Conservation (phyloP, 495 filamentous ascomycete species). For the Penicillium tannophilum region DNA sequence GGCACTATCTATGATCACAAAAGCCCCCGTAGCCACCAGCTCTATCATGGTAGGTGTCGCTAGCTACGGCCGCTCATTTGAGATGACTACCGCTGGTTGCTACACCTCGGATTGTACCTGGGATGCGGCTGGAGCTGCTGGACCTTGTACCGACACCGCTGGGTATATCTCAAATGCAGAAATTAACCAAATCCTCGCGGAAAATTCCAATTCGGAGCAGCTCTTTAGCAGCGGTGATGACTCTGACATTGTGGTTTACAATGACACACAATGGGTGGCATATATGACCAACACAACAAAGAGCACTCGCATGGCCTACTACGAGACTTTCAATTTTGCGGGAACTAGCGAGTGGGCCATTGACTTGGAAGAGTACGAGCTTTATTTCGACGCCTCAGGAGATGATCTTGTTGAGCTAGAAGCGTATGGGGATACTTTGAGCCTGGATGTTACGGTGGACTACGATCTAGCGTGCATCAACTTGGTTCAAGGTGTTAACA, state of each 20-base stretch:
- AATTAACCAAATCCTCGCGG: slow-evolving; percentile 11
- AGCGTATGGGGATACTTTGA: no score
- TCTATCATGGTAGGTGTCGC: slow-evolving; percentile 40
- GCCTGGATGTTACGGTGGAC: no score
- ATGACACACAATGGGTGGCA: slow-evolving; percentile 44
- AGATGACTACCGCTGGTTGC: slow-evolving; percentile 29
- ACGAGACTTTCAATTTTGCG: slow-evolving; percentile 29
- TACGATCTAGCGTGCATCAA: no score
- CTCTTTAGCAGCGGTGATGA: slow-evolving; percentile 16
- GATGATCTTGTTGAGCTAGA: no score
- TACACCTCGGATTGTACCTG: slow-evolving; percentile 10
- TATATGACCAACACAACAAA: slow-evolving; percentile 42
- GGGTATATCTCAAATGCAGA: slow-evolving; percentile 31
- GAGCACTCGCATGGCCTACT: slow-evolving; percentile 17
- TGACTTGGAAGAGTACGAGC: no score
- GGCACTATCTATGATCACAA: slow-evolving; percentile 45
- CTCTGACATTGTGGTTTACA: slow-evolving; percentile 46
- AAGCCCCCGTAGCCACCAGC: slow-evolving; percentile 37
- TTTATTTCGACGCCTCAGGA: no score
- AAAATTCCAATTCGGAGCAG: background rate
- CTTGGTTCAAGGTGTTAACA: no score
- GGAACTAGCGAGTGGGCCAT: slow-evolving; percentile 47
- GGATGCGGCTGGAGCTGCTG: slow-evolving; percentile 1
- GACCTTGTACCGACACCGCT: slow-evolving; percentile 25
- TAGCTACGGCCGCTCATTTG: slow-evolving; percentile 45